Percentiles rank a stretch among this genome's conserved stretches.
These are phyloP conservation scores for Eugenia klotzschiana DNA, from an alignment of 441 rosid species.

Conservation along the genomic window DNA sequence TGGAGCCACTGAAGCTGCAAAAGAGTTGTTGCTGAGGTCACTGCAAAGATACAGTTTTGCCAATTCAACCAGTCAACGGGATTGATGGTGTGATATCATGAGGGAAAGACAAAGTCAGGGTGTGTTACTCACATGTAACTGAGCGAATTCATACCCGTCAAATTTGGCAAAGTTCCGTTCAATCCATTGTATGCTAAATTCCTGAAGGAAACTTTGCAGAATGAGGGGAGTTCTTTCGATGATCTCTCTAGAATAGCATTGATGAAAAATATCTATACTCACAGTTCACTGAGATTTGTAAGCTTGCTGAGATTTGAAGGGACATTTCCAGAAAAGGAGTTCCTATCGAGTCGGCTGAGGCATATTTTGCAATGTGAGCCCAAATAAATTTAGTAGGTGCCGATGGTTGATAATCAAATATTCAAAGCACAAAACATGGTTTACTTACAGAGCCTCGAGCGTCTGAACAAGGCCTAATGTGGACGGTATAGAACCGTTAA, in stretches of 20 bases:
- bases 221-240: background rate
- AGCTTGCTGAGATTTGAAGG: slow-evolving; percentile 64
- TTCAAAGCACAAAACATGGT: background rate
- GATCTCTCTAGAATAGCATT: background rate
- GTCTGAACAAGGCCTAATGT: slow-evolving; percentile 50
- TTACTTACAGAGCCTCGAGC: slow-evolving; percentile 92
- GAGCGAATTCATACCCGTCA: slow-evolving; percentile 44
- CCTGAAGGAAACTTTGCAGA: slow-evolving; percentile 20
- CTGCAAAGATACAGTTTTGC: slow-evolving; percentile 22
- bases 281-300: slow-evolving; percentile 58
- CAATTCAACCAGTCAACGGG: background rate
- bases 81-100: background rate
- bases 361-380: slow-evolving; percentile 2
- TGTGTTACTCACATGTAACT: slow-evolving; percentile 56
- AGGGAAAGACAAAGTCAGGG: background rate
- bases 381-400: background rate
- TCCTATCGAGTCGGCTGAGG: slow-evolving; percentile 84
- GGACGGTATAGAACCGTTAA: slow-evolving; percentile 57
- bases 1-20: slow-evolving; percentile 60
- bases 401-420: background rate
- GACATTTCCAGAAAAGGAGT: slow-evolving; percentile 43
- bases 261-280: slow-evolving; percentile 9
- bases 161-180: slow-evolving; percentile 67
- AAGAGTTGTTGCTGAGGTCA: slow-evolving; percentile 81
- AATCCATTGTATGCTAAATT: slow-evolving; percentile 66